These are phyloP conservation scores for Apiospora saccharicola DNA, from an alignment of 2,329 filamentous ascomycete genomes.

Conservation along the genomic window DNA sequence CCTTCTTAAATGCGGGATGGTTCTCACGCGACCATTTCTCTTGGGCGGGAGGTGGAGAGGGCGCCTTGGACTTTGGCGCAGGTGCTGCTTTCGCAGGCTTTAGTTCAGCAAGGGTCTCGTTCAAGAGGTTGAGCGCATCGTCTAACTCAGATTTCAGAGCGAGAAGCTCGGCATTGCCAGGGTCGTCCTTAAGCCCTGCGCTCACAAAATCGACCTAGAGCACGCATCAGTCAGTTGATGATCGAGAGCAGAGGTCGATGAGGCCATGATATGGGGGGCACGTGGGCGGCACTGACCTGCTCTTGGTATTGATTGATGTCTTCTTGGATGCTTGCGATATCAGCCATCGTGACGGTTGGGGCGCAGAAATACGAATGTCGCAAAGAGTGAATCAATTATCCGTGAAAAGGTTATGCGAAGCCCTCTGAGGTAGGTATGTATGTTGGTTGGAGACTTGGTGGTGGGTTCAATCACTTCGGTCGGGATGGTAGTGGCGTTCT, in stretches of 20 bases:
- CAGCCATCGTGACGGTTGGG: slow-evolving; percentile 44
- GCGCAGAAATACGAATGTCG: neutral
- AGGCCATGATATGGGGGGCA: neutral
- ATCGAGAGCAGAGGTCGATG: neutral
- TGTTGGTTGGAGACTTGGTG: neutral
- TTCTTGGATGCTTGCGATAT: slow-evolving; percentile 55
- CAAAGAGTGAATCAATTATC: neutral
- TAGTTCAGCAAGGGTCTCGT: slow-evolving; percentile 83
- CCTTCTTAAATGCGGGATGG: slow-evolving; percentile 77
- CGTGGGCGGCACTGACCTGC: slow-evolving; percentile 52
- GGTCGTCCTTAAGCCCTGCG: slow-evolving; percentile 78
- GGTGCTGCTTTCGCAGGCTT: slow-evolving; percentile 65
- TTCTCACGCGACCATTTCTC: slow-evolving; percentile 84
- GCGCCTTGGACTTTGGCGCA: slow-evolving; percentile 48
- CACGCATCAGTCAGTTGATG: slow-evolving; percentile 25
- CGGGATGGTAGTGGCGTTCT: neutral
- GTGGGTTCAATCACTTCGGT: neutral
- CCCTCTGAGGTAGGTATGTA: neutral
- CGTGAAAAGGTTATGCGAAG: neutral
- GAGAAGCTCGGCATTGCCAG: slow-evolving; percentile 80
- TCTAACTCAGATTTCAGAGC: slow-evolving; percentile 82
- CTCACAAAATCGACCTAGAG: slow-evolving; percentile 78
- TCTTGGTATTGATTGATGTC: slow-evolving; percentile 64
- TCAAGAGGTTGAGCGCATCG: slow-evolving; percentile 79
- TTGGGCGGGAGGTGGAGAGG: slow-evolving; percentile 61